Conservation (phyloP, 495 filamentous ascomycete species). For the Penicillium psychrofluorescens region DNA sequence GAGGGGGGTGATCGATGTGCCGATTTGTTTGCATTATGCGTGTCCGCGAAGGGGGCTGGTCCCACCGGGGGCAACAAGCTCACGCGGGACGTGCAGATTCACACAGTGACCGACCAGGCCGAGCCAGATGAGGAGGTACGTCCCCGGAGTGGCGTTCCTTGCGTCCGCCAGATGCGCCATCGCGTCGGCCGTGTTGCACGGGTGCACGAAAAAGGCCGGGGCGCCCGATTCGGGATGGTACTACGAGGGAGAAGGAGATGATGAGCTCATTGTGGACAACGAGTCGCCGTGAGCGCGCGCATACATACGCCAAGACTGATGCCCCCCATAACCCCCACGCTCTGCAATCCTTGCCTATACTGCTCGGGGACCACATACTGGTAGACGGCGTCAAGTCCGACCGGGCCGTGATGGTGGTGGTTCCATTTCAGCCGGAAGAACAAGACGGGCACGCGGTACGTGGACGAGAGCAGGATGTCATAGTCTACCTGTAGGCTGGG, state of each 20-base stretch:
- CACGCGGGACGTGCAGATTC: slow-evolving; percentile 60
- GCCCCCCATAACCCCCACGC: slow-evolving; percentile 60
- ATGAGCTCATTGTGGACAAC: background rate
- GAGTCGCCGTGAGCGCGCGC: slow-evolving; percentile 1
- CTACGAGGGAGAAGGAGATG: slow-evolving; percentile 31
- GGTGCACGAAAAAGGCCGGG: slow-evolving; percentile 77
- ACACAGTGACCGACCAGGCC: slow-evolving; percentile 68
- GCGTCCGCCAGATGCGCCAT: slow-evolving; percentile 46
- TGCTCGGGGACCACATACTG: slow-evolving; percentile 58
- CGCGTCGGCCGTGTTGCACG: slow-evolving; percentile 75
- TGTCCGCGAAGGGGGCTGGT: slow-evolving; percentile 11
- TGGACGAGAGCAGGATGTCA: slow-evolving; percentile 44
- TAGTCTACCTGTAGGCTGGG: slow-evolving; percentile 40
- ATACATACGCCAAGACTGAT: slow-evolving; percentile 68
- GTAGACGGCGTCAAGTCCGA: slow-evolving; percentile 64
- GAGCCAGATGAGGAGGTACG: slow-evolving; percentile 76
- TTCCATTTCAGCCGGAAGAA: slow-evolving; percentile 48
- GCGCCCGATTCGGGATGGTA: slow-evolving; percentile 70
- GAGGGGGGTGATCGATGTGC: background rate
- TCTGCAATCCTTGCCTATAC: slow-evolving; percentile 48
- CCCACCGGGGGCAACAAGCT: slow-evolving; percentile 25
- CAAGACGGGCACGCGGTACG: slow-evolving; percentile 46
- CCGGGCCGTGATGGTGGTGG: slow-evolving; percentile 49
- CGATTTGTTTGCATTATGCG: background rate
- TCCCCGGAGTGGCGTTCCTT: slow-evolving; percentile 46